Conservation (phyloP, 2,329 filamentous ascomycete genomes). For the Fusarium lyarnte region DNA sequence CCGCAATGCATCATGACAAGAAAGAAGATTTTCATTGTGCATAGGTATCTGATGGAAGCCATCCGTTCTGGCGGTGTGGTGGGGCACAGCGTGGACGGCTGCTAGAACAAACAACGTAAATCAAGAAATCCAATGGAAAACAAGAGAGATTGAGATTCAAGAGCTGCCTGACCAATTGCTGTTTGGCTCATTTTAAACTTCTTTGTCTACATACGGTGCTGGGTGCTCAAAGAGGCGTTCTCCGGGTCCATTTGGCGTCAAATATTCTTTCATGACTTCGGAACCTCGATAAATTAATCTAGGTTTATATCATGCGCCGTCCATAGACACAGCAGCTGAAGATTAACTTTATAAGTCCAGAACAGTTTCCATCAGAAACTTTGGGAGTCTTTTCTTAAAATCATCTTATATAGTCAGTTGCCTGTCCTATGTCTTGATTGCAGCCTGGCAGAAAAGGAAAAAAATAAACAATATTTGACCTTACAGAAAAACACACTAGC, state of each 20-base stretch:
- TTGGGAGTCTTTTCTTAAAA: neutral
- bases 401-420: neutral
- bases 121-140: neutral
- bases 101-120: constrained; percentile 1
- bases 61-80: constrained; percentile 22
- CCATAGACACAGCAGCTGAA: neutral
- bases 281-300: neutral
- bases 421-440: neutral
- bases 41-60: neutral
- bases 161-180: constrained; percentile 3
- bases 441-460: neutral
- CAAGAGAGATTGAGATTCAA: neutral
- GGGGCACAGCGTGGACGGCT: constrained; percentile 4
- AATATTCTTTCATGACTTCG: neutral
- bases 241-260: neutral
- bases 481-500: constrained; percentile 27
- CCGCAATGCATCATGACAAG: neutral
- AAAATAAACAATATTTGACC: neutral
- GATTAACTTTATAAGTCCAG: neutral
- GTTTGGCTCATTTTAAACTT: neutral
- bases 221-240: neutral
- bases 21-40: constrained; percentile 2
- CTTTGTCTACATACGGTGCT: neutral
- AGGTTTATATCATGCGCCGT: neutral
- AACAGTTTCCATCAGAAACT: neutral